Evolutionary conservation across 441 rosid genomes (phyloP).

Genomic region (Adansonia rubrostipa): DNA sequence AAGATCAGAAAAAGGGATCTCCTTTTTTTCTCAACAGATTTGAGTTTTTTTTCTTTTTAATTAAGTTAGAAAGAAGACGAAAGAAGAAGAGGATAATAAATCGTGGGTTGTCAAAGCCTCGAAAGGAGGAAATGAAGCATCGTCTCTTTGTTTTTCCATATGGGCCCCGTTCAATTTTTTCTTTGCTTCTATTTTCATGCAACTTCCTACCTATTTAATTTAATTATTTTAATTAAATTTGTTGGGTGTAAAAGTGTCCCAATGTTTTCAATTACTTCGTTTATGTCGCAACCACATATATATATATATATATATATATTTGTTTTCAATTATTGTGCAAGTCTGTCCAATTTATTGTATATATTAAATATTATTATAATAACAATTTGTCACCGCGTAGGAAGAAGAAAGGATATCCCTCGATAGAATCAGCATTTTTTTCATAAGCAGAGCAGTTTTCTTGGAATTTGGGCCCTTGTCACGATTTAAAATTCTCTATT

Average conservation of each 20-base stretch:
- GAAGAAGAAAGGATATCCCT: background rate
- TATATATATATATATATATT: background rate
- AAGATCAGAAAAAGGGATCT: background rate
- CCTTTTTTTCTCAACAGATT: background rate
- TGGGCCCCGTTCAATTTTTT: background rate
- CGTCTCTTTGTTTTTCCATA: conserved; percentile 5
- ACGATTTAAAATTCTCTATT: background rate
- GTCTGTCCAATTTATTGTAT: background rate
- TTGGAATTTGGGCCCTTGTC: background rate
- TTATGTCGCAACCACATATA: background rate
- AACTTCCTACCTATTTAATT: background rate
- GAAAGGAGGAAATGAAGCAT: conserved; percentile 18
- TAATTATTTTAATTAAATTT: background rate
- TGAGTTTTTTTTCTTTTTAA: background rate
- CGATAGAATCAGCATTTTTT: background rate
- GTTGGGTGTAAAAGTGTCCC: background rate
- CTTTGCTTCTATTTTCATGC: background rate
- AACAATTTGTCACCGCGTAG: background rate
- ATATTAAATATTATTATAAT: background rate
- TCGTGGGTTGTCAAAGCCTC: background rate
- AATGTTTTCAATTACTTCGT: background rate
- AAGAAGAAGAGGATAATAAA: background rate
- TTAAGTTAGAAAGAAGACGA: background rate
- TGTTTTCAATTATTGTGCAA: background rate
- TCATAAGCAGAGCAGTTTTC: background rate